These are phyloP conservation scores for Pichia occidentalis DNA, from an alignment of 805 yeast genomes.

Conservation along the genomic window DNA sequence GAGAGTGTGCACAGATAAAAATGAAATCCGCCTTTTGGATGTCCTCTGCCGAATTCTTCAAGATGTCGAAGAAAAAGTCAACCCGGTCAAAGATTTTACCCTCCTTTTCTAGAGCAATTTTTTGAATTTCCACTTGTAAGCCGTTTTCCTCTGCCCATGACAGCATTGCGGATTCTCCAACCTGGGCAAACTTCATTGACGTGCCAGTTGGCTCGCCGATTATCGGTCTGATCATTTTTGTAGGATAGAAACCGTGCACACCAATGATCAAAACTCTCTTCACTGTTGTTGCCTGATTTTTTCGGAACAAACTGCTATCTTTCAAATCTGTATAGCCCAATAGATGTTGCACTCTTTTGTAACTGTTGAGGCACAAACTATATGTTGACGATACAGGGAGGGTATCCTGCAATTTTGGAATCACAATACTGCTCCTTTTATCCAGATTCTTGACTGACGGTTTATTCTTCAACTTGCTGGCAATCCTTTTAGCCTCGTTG, in stretches of 20 bases:
- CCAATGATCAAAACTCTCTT: conserved; percentile 78
- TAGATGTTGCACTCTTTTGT: conserved; percentile 14
- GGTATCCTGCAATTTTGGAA: conserved; percentile 25
- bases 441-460: conserved; percentile 1
- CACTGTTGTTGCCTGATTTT: conserved; percentile 22
- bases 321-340: conserved; percentile 15
- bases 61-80: conserved; percentile 64
- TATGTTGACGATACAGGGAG: conserved; percentile 21
- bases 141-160: conserved; percentile 54
- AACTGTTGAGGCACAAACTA: conserved; percentile 12
- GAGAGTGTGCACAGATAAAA: conserved; percentile 92
- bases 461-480: background rate
- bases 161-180: conserved; percentile 73
- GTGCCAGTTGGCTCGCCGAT: conserved; percentile 98
- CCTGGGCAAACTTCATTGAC: conserved; percentile 80
- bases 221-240: conserved; percentile 71
- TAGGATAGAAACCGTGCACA: conserved; percentile 95
- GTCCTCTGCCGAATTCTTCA: conserved; percentile 55
- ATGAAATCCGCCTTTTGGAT: conserved; percentile 62
- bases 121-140: conserved; percentile 55
- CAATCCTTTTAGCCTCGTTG: background rate
- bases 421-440: conserved; percentile 21
- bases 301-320: conserved; percentile 19
- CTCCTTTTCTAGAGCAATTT: conserved; percentile 89
- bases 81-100: conserved; percentile 87